These are phyloP conservation scores for Agaricus sinodeliciosus DNA, from an alignment of 768 basidiomycete species.

Conservation along the genomic window DNA sequence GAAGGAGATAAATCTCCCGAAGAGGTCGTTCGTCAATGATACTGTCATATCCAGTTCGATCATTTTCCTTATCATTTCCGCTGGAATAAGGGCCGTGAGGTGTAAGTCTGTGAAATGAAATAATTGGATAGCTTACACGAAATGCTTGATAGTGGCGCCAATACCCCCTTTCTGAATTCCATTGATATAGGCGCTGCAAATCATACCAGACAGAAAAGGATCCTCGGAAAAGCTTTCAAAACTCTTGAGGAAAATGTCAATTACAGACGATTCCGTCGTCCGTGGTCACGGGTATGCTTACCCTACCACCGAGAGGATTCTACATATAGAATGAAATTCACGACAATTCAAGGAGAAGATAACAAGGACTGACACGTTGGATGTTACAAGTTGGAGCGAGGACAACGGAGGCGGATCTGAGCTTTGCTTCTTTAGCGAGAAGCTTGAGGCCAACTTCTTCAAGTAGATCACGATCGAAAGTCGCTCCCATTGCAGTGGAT, in stretches of 20 bases:
- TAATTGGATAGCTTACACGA: conserved; percentile 40
- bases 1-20: conserved; percentile 71
- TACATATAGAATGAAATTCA: conserved; percentile 15
- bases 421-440: conserved; percentile 66
- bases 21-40: conserved; percentile 60
- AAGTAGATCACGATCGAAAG: conserved; percentile 64
- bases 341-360: not conserved
- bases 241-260: conserved; percentile 29
- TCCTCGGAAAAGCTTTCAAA: conserved; percentile 82
- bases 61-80: conserved; percentile 79
- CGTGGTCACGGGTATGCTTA: conserved; percentile 19
- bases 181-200: conserved; percentile 67
- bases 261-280: not conserved
- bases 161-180: conserved; percentile 76
- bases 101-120: not conserved
- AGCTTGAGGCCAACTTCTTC: conserved; percentile 55
- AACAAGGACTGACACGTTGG: conserved; percentile 46
- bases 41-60: conserved; percentile 62
- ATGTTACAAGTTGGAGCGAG: conserved; percentile 84
- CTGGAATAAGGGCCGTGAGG: conserved; percentile 21
- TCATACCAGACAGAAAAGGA: conserved; percentile 62
- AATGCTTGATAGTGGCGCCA: conserved; percentile 76
- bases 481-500: conserved; percentile 69
- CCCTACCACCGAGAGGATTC: conserved; percentile 69
- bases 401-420: conserved; percentile 59